Base-by-base conservation (phyloP, 2,329 filamentous ascomycete species). In the Thermothelomyces thermophilus region DNA sequence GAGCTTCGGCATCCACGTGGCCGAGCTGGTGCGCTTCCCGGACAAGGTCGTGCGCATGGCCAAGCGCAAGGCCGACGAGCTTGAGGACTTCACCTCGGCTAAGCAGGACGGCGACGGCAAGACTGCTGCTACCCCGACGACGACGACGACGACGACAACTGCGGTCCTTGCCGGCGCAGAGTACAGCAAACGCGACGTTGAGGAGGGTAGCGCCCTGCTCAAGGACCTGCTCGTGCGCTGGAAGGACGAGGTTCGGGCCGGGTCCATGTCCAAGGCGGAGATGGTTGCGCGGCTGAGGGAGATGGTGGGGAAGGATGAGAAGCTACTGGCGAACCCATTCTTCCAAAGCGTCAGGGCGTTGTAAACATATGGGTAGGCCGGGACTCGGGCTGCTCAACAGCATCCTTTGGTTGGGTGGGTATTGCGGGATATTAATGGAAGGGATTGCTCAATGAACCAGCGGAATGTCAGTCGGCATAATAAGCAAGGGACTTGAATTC, bases 11-110 rank as follows among this genome's bases (percentile, higher is more conserved):
- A 98, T 98, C 60, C 93, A 98, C 69, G 94, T 98, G 13, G 93
- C 93, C 1, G 93, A 98, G 71, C 79, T 98, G 5, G 93, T 98
- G 17, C 83, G 90, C 39, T 98, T 98, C 71, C 93, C 93, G 0
- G 84, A 89, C 60, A 98, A 98, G 71, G 94, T 98, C 14, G 87
- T 98, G 53, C 89, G 90, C 56, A 98, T 98, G 94, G 93, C 93
- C n/a, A 95, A 95, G 71, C 82, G 93, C 60, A 98, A 98, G 73
- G 93, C 93, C 0, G 93, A 97, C 67, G 94, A 98, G 74, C 76
- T 98, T 31, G 93, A 98, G 67, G 93, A 98, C 66, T 98, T 98
- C 62, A 47, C 50, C 11, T 86, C 87, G 0, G 80, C 80, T 44
- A 90, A 90, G 70, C 82, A 87, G 54, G 75, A 76, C 39, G 62